phyloP scores from a whole-genome alignment of 2,329 filamentous ascomycete genomes.

The Aspergillus carbonarius region DNA sequence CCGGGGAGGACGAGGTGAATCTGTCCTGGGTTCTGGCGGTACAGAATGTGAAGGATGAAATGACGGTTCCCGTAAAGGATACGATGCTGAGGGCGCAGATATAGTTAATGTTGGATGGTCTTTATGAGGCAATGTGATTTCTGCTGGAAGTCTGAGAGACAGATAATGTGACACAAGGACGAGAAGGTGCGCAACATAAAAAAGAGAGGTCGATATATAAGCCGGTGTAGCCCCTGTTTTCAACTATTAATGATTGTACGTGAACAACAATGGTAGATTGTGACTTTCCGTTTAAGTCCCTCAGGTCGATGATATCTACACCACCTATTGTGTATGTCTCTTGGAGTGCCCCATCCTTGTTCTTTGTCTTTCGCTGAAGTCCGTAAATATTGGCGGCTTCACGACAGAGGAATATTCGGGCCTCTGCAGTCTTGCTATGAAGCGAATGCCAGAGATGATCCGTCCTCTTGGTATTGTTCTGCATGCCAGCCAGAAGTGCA shows the following conservation, averaged over 20 bases:
- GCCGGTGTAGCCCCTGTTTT: slow-evolving; percentile 64
- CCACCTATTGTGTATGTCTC: slow-evolving; percentile 77
- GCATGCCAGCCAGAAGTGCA: slow-evolving; percentile 65
- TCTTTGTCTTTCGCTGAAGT: slow-evolving; percentile 62
- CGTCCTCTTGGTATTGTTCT: slow-evolving; percentile 64
- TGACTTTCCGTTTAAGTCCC: slow-evolving; percentile 72
- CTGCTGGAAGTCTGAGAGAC: slow-evolving; percentile 80
- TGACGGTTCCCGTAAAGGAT: slow-evolving; percentile 59
- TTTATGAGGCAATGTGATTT: slow-evolving; percentile 81
- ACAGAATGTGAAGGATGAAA: slow-evolving; percentile 48
- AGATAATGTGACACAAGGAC: slow-evolving; percentile 86
- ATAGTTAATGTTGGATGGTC: slow-evolving; percentile 86
- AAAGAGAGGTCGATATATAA: slow-evolving; percentile 75
- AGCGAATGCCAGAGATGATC: slow-evolving; percentile 72
- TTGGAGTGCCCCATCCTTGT: slow-evolving; percentile 60
- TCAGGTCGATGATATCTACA: slow-evolving; percentile 73
- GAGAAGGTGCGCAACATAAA: slow-evolving; percentile 78
- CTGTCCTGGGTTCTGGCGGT: slow-evolving; percentile 57
- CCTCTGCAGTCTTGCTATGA: slow-evolving; percentile 71
- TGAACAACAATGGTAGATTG: background rate
- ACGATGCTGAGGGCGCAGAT: slow-evolving; percentile 72
- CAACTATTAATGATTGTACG: slow-evolving; percentile 26
- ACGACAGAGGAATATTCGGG: slow-evolving; percentile 76
- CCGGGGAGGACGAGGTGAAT: slow-evolving; percentile 57
- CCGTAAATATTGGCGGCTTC: slow-evolving; percentile 82